A percentile compares a stretch with the other conserved stretches of the same genome.
Conservation (phyloP, 768 basidiomycete genomes). For the Tephrocybe rancida region DNA sequence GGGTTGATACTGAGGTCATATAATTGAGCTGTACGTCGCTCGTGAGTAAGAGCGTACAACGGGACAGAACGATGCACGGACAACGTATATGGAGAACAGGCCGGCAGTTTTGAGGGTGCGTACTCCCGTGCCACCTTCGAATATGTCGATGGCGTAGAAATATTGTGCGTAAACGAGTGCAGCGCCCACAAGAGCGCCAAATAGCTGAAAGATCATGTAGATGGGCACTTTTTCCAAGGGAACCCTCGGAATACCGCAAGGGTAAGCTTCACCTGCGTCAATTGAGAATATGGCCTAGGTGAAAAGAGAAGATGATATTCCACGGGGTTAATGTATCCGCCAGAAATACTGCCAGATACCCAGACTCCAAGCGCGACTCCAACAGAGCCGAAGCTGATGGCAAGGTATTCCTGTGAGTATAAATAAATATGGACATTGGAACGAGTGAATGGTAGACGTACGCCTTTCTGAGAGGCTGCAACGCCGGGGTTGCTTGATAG, state of each 20-base stretch:
- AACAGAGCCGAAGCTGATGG: constrained; percentile 55
- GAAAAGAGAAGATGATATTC: constrained; percentile 34
- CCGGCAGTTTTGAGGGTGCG: constrained; percentile 59
- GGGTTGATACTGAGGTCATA: constrained; percentile 40
- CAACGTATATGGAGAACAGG: constrained; percentile 64
- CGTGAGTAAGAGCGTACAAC: not conserved
- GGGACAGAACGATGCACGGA: constrained; percentile 36
- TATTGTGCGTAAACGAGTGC: constrained; percentile 69
- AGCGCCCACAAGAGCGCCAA: constrained; percentile 67
- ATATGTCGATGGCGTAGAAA: constrained; percentile 66
- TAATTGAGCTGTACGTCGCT: constrained; percentile 30
- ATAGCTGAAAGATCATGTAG: constrained; percentile 64
- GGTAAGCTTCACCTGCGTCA: constrained; percentile 62
- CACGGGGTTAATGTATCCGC: constrained; percentile 76
- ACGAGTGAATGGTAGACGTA: constrained; percentile 38
- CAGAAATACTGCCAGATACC: constrained; percentile 67
- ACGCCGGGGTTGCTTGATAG: constrained; percentile 49
- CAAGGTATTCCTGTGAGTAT: constrained; percentile 42
- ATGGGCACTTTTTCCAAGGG: constrained; percentile 81
- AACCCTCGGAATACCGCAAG: constrained; percentile 72
- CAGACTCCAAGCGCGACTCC: constrained; percentile 70
- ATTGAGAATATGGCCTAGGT: not conserved
- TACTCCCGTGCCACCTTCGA: constrained; percentile 56
- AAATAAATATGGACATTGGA: not conserved
- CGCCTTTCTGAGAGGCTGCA: constrained; percentile 53